Percentiles rank a stretch among this genome's conserved stretches.
These are phyloP conservation scores for Globisporangium middletonii DNA, from an alignment of 352 stramenopile genomes.

Conservation along the genomic window DNA sequence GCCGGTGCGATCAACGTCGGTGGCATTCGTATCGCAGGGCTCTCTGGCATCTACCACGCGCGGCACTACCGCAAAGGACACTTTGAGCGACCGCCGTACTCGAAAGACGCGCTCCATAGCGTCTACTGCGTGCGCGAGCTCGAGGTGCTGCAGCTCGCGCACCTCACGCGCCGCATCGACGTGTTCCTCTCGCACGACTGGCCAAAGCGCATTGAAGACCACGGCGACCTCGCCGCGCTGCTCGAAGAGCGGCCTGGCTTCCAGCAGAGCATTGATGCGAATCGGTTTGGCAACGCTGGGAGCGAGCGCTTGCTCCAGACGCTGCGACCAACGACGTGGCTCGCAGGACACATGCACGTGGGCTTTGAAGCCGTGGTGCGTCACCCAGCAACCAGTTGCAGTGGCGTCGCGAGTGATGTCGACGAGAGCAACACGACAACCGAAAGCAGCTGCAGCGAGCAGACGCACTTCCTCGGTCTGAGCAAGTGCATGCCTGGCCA, in stretches of 20 bases:
- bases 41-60: conserved; percentile 92
- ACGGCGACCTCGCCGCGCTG: conserved; percentile 72
- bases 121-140: conserved; percentile 89
- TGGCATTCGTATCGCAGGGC: conserved; percentile 86
- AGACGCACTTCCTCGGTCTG: conserved; percentile 84
- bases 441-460: conserved; percentile 25
- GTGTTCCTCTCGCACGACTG: conserved; percentile 94
- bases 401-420: background rate
- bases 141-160: conserved; percentile 77
- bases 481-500: conserved; percentile 90
- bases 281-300: conserved; percentile 80
- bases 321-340: conserved; percentile 88
- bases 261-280: conserved; percentile 69
- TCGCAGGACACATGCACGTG: conserved; percentile 93
- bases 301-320: conserved; percentile 67
- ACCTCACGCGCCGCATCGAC: conserved; percentile 52
- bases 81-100: conserved; percentile 44
- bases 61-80: conserved; percentile 68
- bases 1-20: conserved; percentile 77
- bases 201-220: conserved; percentile 83
- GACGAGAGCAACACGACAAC: background rate
- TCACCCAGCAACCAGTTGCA: conserved; percentile 24
- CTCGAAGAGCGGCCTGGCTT: conserved; percentile 85
- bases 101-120: conserved; percentile 45
- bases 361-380: conserved; percentile 87